These are phyloP conservation scores for Trichophyton simii DNA, from an alignment of 2,329 filamentous ascomycete genomes.

Conservation along the genomic window DNA sequence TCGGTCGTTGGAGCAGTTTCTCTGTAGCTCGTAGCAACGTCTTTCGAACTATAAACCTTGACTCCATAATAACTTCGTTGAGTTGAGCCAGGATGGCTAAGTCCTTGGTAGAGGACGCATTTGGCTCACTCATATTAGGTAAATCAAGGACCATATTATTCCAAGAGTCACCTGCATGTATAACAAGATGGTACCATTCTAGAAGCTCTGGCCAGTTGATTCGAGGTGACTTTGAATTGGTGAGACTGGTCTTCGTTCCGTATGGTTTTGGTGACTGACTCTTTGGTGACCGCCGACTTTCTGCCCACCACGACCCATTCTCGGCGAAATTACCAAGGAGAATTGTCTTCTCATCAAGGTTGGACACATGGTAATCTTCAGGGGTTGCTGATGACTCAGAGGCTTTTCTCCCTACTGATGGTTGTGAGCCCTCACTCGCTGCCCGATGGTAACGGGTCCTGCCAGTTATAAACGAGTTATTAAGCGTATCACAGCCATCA, in stretches of 20 bases:
- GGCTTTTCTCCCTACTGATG: constrained; percentile 10
- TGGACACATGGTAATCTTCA: constrained; percentile 35
- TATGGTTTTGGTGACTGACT: constrained; percentile 18
- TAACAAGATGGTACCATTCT: constrained; percentile 61
- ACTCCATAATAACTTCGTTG: constrained; percentile 44
- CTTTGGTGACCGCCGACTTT: constrained; percentile 35
- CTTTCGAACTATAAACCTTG: constrained; percentile 56
- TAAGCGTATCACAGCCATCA: constrained; percentile 58
- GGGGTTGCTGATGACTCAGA: not conserved
- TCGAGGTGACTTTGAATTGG: constrained; percentile 50
- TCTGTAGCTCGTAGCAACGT: constrained; percentile 67
- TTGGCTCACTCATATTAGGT: constrained; percentile 18
- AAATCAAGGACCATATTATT: constrained; percentile 45
- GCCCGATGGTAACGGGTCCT: constrained; percentile 31
- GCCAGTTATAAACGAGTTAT: constrained; percentile 56
- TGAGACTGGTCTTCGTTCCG: constrained; percentile 22
- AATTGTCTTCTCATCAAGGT: constrained; percentile 62
- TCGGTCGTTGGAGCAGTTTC: constrained; percentile 65
- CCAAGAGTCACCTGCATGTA: constrained; percentile 59
- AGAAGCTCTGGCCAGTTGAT: constrained; percentile 62
- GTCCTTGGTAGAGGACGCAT: constrained; percentile 25
- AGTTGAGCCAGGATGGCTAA: constrained; percentile 35
- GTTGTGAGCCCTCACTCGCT: constrained; percentile 34
- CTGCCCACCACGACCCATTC: constrained; percentile 74
- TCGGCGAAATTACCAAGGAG: constrained; percentile 64